These are phyloP conservation scores for Keithomyces neogunnii DNA, from an alignment of 2,329 filamentous ascomycete genomes.

Conservation along the genomic window DNA sequence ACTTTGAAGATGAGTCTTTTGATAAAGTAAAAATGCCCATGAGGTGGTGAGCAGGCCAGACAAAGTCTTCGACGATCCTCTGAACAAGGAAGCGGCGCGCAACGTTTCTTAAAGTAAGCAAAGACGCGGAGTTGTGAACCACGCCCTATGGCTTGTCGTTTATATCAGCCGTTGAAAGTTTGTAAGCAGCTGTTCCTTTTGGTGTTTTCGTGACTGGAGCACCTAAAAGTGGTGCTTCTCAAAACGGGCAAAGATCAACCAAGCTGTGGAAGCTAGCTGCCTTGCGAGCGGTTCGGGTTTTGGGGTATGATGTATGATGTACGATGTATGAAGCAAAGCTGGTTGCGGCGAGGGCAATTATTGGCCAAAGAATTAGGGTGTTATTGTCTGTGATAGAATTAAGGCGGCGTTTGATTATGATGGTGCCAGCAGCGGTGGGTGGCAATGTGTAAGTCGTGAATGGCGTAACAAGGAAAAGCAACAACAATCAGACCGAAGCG, in stretches of 20 bases:
- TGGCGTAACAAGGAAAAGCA: not conserved
- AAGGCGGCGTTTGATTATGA: not conserved
- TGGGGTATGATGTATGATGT: not conserved
- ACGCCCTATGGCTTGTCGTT: not conserved
- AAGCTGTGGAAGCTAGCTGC: not conserved
- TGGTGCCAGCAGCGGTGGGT: not conserved
- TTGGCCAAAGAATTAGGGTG: not conserved
- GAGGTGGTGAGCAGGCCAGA: too few relatives aligned
- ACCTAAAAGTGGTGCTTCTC: not conserved
- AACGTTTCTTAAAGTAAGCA: not conserved
- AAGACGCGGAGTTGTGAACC: not conserved
- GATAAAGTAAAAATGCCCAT: not conserved
- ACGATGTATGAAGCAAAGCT: not conserved
- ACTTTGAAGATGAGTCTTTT: not conserved
- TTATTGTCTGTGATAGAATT: not conserved
- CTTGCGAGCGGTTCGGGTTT: not conserved
- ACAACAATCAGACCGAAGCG: not conserved
- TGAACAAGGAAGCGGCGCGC: not conserved
- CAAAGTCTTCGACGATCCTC: too few relatives aligned
- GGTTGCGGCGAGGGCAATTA: not conserved
- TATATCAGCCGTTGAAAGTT: not conserved
- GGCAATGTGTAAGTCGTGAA: not conserved
- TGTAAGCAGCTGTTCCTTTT: not conserved
- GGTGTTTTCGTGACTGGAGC: constrained; percentile 1
- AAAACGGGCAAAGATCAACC: not conserved